phyloP scores from a whole-genome alignment of 805 yeast genomes.

The Cyberlindnera bimundalis region DNA sequence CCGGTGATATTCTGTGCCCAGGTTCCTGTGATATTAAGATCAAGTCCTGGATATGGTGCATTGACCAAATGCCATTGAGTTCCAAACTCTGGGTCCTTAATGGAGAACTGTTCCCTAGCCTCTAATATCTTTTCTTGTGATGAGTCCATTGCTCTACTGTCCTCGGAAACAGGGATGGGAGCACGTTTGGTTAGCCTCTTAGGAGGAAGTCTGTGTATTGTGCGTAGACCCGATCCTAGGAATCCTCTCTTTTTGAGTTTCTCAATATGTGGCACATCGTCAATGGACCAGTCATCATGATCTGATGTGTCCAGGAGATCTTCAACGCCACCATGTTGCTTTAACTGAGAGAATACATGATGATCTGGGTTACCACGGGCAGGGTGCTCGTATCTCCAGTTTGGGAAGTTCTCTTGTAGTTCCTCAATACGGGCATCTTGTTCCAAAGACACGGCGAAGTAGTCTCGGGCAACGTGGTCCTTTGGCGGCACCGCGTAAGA shows the following conservation, averaged over 20 bases:
- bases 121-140: slow-evolving; percentile 43
- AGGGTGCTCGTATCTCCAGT: slow-evolving; percentile 60
- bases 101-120: slow-evolving; percentile 51
- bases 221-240: slow-evolving; percentile 32
- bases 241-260: slow-evolving; percentile 17
- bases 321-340: slow-evolving; percentile 21
- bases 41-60: slow-evolving; percentile 68
- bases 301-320: slow-evolving; percentile 17
- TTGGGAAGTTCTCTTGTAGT: slow-evolving; percentile 36
- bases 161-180: slow-evolving; percentile 47
- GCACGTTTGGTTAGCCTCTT: slow-evolving; percentile 51
- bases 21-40: slow-evolving; percentile 79
- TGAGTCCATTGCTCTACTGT: slow-evolving; percentile 43
- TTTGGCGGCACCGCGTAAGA: slow-evolving; percentile 33
- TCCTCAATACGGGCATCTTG: slow-evolving; percentile 30
- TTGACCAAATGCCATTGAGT: slow-evolving; percentile 94
- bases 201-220: slow-evolving; percentile 55
- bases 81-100: slow-evolving; percentile 78
- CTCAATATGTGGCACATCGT: background rate
- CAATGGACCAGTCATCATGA: background rate
- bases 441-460: slow-evolving; percentile 60
- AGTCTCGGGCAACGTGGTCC: slow-evolving; percentile 49
- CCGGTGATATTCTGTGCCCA: slow-evolving; percentile 87
- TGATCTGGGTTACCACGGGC: slow-evolving; percentile 59
- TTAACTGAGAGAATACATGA: slow-evolving; percentile 60